Evolutionary conservation across 345 rosid species (phyloP), one percentile per base, ranked within the genome.

Genomic region (Populus davidiana): DNA sequence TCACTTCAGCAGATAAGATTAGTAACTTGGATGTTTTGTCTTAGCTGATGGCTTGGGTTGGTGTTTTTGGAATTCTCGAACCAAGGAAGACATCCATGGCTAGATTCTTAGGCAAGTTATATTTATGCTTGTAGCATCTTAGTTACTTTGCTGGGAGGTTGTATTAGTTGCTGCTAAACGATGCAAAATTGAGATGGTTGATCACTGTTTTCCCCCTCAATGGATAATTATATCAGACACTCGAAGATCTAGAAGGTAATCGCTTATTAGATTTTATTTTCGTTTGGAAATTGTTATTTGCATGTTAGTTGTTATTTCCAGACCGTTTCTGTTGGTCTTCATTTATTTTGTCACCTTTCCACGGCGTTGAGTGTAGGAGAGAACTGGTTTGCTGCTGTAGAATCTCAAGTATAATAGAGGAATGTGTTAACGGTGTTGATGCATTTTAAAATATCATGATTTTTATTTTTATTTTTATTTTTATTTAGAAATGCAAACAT

Each of bases 21-120:
- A 7, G 67, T 17, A 56, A 8, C 29, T 29, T 20, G 14, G 20
- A n/a, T 65, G 38, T 70, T 21, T 64, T 54, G 54, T 47, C 52
- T 20, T 20, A n/a, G 67, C 7, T 36, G 7, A 38, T 66, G 56
- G 14, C 78, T 29, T 8, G 63, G 36, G 62, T 4, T 47, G 70
- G 33, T 77, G 69, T 50, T 31, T 39, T 66, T 39, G 67, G 70
- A 75, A 69, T 59, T 72, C 35, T 50, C 43, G 33, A 38, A 65
- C 67, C 3, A 56, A 8, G 59, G 23, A 52, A 52, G 29, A 56
- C 70, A 61, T 16, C 47, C 36, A 1, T 35, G 69, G 69, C 54
- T 47, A 66, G 54, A 70, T n/a, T 76, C 47, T 5, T 63, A 72
- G 31, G 74, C 77, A 49, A 66, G 67, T 64, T 69, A 16, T 41